Base-by-base conservation (phyloP, 257 asterid species). In the Henckelia pumila region DNA sequence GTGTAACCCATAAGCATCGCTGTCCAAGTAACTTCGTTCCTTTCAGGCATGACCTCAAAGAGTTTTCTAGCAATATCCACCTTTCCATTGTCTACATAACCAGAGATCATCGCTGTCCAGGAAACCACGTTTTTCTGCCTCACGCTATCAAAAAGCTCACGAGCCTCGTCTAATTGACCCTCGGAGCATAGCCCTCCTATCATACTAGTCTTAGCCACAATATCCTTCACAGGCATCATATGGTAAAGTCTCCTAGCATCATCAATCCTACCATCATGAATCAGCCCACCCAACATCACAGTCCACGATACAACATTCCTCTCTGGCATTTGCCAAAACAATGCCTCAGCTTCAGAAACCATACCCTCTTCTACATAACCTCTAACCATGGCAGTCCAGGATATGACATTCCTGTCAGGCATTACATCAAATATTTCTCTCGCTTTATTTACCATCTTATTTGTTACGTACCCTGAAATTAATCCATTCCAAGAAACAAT, bases 41-140 rank as follows among this genome's bases (percentile, higher is more conserved):
- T 87, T 74, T 83, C 86, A 23, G 95, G 93, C 91, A 89, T 87
- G 75, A 89, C 95, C 80, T 87, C 96, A 74, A 89, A 89, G 49
- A 85, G 88, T 70, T 89, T 85, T 72, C 96, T 73, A 30, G 49
- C 93, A 1, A 87, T 59, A 72, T 89, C 91, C 66, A 82, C 93
- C 78, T 77, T 85, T 52, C 83, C 88, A 61, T 85, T 81, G 59
- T 85, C 86, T 3, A 74, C 82, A 81, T 85, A 87, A 7, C 96
- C 95, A 14, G 87, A 74, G 17, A 89, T 69, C 95, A 89, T 89
- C 1, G 90, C 68, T 8, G 95, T 89, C 96, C 91, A 89, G 20
- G 89, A 87, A 72, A 87, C 75, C 50, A 85, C 93, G 69, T 87
- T 89, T 74, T 73, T 83, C 65, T 52, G 57, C 21, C 61, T 70